Evolutionary conservation across 1,284 basidiomycete species (phyloP).

Genomic region (Puccinia sorghi): DNA sequence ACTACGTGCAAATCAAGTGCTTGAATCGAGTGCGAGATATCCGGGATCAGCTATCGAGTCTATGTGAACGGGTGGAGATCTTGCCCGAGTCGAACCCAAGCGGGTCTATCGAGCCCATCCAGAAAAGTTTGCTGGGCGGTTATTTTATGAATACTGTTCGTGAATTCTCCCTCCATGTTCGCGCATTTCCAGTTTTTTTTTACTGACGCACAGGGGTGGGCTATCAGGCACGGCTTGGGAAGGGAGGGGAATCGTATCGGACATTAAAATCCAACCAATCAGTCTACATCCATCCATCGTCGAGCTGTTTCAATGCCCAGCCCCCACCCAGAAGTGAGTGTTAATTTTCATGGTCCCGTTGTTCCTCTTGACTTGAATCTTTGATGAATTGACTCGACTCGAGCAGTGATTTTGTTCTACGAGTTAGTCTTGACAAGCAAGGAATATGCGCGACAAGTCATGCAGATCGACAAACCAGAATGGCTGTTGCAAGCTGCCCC

Average conservation of each 20-base stretch:
- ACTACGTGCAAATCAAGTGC: conserved; percentile 97
- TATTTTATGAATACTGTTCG: conserved; percentile 93
- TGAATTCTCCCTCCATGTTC: conserved; percentile 53
- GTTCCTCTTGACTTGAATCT: not conserved
- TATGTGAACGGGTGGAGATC: conserved; percentile 96
- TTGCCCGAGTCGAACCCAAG: conserved; percentile 70
- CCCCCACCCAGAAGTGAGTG: conserved; percentile 73
- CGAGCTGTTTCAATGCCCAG: conserved; percentile 88
- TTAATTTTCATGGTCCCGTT: not conserved
- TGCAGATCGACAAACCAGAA: conserved; percentile 85
- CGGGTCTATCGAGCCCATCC: conserved; percentile 73
- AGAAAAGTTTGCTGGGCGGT: conserved; percentile 90
- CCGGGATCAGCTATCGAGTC: conserved; percentile 82
- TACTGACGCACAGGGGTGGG: not conserved
- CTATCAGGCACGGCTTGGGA: conserved; percentile 55
- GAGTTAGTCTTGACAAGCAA: conserved; percentile 71
- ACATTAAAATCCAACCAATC: conserved; percentile 93
- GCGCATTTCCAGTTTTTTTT: conserved; percentile 50
- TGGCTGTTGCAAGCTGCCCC: conserved; percentile 95
- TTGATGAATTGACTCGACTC: not conserved
- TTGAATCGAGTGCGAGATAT: conserved; percentile 92
- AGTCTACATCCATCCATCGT: conserved; percentile 94
- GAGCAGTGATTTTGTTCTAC: conserved; percentile 75
- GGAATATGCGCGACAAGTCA: conserved; percentile 75
- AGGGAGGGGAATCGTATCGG: conserved; percentile 56